These are phyloP conservation scores for Adenanthera pavonina DNA, from an alignment of 306 rosid species.

Conservation along the genomic window DNA sequence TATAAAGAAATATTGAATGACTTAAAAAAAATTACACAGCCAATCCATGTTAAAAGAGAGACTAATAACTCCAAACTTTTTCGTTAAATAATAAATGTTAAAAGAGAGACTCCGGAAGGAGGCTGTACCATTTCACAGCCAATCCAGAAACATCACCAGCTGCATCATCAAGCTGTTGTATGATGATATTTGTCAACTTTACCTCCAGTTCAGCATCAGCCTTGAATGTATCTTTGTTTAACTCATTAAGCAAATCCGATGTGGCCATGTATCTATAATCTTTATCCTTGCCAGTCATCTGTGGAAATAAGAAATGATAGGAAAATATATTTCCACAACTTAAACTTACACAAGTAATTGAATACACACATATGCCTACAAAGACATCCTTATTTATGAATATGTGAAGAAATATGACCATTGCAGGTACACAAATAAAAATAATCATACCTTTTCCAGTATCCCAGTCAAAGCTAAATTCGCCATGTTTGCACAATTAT, in stretches of 20 bases:
- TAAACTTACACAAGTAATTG: neutral
- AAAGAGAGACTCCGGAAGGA: neutral
- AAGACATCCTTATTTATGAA: neutral
- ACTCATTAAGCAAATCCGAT: conserved; percentile 70
- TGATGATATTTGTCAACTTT: conserved; percentile 61
- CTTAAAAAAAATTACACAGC: no score
- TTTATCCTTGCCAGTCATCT: conserved; percentile 85
- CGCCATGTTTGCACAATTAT: conserved; percentile 56
- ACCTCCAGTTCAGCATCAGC: conserved; percentile 74
- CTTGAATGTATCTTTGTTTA: conserved; percentile 63
- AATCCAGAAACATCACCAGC: conserved; percentile 81
- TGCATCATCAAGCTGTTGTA: conserved; percentile 81
- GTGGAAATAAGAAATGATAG: neutral
- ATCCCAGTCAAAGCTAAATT: conserved; percentile 75
- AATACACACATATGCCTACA: neutral
- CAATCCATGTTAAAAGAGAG: no score
- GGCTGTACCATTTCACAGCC: conserved; percentile 73
- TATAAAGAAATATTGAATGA: no score
- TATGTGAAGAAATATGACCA: neutral
- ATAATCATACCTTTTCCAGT: conserved; percentile 73
- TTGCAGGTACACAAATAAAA: neutral
- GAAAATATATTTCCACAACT: neutral
- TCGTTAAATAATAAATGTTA: neutral
- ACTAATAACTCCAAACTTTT: neutral
- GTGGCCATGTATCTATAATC: conserved; percentile 85